phyloP scores from a whole-genome alignment of 1,139 yeast genomes.

The Pneumocystis canis region DNA sequence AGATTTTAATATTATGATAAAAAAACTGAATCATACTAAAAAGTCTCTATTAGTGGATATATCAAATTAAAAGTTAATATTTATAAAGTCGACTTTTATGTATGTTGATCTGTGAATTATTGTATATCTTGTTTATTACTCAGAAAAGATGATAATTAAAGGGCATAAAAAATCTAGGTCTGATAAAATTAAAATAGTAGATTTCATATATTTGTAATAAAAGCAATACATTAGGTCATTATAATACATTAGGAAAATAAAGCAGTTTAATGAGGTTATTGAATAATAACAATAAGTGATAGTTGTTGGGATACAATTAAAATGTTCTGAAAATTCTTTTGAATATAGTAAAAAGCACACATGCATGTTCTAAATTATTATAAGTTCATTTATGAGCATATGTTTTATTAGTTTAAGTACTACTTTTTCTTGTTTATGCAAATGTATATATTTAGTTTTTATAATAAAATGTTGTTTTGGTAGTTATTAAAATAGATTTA shows the following conservation, averaged over 20 bases:
- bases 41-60: background rate
- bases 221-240: background rate
- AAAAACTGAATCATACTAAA: background rate
- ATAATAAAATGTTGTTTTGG: background rate
- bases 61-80: background rate
- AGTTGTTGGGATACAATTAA: background rate
- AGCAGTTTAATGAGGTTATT: background rate
- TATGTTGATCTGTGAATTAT: background rate
- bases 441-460: background rate
- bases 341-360: background rate
- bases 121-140: background rate
- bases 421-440: background rate
- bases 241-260: background rate
- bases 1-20: background rate
- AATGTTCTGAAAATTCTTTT: background rate
- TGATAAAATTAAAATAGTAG: background rate
- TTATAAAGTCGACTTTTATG: background rate
- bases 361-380: background rate
- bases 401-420: background rate
- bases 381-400: background rate
- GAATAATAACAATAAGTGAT: background rate
- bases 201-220: background rate
- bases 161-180: background rate
- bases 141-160: background rate
- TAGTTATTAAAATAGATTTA: background rate